Evolutionary conservation across 2,329 filamentous ascomycete genomes (phyloP), one percentile per base, ranked within the genome.

Genomic region (Pseudopyricularia cyperi): DNA sequence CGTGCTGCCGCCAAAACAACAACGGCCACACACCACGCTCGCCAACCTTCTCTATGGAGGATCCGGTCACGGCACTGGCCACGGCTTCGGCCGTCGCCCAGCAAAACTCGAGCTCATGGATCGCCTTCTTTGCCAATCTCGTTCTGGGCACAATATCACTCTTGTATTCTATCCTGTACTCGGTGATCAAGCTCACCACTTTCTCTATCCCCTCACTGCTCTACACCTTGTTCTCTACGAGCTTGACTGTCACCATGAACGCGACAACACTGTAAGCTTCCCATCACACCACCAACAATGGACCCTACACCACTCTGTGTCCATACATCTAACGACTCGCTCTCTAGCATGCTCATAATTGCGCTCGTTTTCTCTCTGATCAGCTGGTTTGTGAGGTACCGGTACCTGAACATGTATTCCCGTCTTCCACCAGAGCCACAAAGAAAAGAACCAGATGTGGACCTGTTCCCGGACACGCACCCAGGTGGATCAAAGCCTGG

Each of bases 201-300:
- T 89, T 97, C 58, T 94, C 88, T 15, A 67, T 96, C 54, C 93
- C 93, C 44, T 89, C 88, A 65, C 81, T 93, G 67, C 78, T 97
- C 17, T 98, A 95, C 65, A 87, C 83, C 6, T 74, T 95, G 56
- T 88, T 95, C 63, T 95, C 89, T 6, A 91, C 89, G 57, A 96
- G 87, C 66, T 73, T 95, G 72, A 98, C 93, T 0, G 88, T 98
- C 63, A 98, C 93, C 11, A 94, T 98, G 90, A 97, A 97, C 65
- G 91, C 93, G 60, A 97, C 91, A 19, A 98, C 93, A 17, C 69
- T 98, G 82, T 94, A 80, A 64, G 82, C 56, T 52, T 30, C 17
- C 47, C 48, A 51, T 39, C 24, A 5, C 15, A 14, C 17, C 32
- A 15, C 9, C 14, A 52, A 59, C 53, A 24, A 44, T 24, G 50